Percentiles rank a stretch among this genome's conserved stretches.
Evolutionary conservation across 345 rosid species (phyloP).

Genomic region (Trapa bicornis): DNA sequence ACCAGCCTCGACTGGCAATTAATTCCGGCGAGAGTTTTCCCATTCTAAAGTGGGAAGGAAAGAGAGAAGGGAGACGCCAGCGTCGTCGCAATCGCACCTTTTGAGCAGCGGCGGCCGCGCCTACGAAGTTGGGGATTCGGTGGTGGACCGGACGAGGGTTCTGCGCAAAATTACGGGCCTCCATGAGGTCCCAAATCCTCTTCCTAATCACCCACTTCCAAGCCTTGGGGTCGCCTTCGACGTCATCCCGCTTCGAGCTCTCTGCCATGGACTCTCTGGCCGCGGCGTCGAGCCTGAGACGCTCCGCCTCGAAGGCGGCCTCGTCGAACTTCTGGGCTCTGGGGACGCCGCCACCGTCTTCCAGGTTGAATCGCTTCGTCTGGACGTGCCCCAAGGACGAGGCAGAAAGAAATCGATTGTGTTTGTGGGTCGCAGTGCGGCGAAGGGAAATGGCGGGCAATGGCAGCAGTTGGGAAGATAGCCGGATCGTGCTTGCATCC

Average conservation of each 20-base stretch:
- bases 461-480: slow-evolving; percentile 21
- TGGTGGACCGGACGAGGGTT: slow-evolving; percentile 87
- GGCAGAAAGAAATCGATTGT: background rate
- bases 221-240: slow-evolving; percentile 46
- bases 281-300: slow-evolving; percentile 50
- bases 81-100: slow-evolving; percentile 22
- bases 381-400: slow-evolving; percentile 3
- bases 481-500: slow-evolving; percentile 28
- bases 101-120: slow-evolving; percentile 57
- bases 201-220: slow-evolving; percentile 88
- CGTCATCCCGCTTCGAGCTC: slow-evolving; percentile 28
- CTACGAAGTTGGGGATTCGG: slow-evolving; percentile 86
- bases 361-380: slow-evolving; percentile 16
- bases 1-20: background rate
- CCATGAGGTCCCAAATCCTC: slow-evolving; percentile 84
- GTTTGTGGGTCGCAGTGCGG: slow-evolving; percentile 4
- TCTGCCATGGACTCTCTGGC: slow-evolving; percentile 66
- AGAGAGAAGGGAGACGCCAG: too few species aligned
- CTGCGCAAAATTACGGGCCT: slow-evolving; percentile 50
- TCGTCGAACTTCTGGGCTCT: slow-evolving; percentile 28
- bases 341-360: slow-evolving; percentile 3
- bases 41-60: too few species aligned
- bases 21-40: too few species aligned
- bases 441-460: slow-evolving; percentile 6
- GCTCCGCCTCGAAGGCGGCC: slow-evolving; percentile 50